A percentile compares a stretch with the other conserved stretches of the same genome.
Evolutionary conservation across 2,329 filamentous ascomycete species (phyloP).

Genomic region (Lachnellula occidentalis): DNA sequence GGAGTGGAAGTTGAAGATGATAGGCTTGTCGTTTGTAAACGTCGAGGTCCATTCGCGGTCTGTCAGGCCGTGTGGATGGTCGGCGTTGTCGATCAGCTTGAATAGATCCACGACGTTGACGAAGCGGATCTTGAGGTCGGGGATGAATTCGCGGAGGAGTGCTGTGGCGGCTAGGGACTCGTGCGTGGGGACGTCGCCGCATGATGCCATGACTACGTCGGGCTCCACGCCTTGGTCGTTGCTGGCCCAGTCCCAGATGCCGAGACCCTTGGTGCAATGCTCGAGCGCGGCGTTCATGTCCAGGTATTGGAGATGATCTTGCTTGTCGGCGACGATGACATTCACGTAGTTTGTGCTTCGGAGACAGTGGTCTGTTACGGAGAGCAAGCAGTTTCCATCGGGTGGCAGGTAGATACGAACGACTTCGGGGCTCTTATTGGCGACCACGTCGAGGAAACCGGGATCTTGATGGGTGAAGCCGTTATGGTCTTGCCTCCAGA

Average conservation of each 20-base stretch:
- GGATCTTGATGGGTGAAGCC: constrained; percentile 80
- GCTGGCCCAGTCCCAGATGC: constrained; percentile 72
- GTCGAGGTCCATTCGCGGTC: constrained; percentile 61
- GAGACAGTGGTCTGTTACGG: constrained; percentile 71
- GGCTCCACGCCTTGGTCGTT: constrained; percentile 65
- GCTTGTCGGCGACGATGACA: constrained; percentile 74
- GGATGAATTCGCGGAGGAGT: constrained; percentile 64
- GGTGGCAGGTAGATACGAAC: constrained; percentile 77
- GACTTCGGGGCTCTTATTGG: constrained; percentile 74
- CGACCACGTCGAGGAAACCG: constrained; percentile 72
- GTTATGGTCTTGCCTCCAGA: constrained; percentile 81
- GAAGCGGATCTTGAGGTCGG: constrained; percentile 68
- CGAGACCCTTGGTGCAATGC: constrained; percentile 73
- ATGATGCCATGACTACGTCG: constrained; percentile 70
- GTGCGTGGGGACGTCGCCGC: constrained; percentile 68
- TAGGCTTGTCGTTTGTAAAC: constrained; percentile 66
- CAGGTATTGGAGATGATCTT: constrained; percentile 72
- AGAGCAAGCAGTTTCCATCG: constrained; percentile 72
- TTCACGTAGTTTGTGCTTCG: constrained; percentile 74
- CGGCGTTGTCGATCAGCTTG: constrained; percentile 64
- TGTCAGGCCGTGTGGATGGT: constrained; percentile 69
- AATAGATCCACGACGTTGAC: constrained; percentile 79
- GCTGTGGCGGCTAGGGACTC: constrained; percentile 72
- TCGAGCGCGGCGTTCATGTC: constrained; percentile 65
- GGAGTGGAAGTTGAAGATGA: constrained; percentile 81